A percentile compares a stretch with the other conserved stretches of the same genome.
Evolutionary conservation across 352 stramenopile species (phyloP).

Genomic region (Phytophthora gonapodyides): DNA sequence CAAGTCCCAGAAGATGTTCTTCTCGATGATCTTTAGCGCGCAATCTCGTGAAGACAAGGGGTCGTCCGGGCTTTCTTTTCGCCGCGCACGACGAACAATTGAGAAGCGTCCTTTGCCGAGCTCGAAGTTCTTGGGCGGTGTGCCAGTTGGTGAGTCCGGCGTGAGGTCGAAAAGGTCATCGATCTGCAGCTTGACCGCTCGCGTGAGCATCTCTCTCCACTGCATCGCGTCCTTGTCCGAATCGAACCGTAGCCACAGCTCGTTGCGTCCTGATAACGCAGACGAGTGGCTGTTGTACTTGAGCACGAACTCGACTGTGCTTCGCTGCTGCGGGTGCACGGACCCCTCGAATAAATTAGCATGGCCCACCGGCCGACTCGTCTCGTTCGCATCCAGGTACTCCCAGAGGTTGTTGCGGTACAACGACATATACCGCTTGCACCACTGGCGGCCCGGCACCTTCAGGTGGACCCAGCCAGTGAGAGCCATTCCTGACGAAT

Average conservation of each 20-base stretch:
- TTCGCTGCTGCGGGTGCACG: slow-evolving; percentile 57
- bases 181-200: slow-evolving; percentile 50
- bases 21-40: slow-evolving; percentile 94
- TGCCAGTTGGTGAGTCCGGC: slow-evolving; percentile 49
- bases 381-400: slow-evolving; percentile 67
- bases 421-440: slow-evolving; percentile 67
- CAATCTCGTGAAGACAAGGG: slow-evolving; percentile 50
- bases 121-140: slow-evolving; percentile 55
- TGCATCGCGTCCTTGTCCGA: slow-evolving; percentile 41
- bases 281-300: slow-evolving; percentile 64
- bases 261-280: slow-evolving; percentile 47
- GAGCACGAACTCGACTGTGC: slow-evolving; percentile 54
- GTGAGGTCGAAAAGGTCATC: slow-evolving; percentile 74
- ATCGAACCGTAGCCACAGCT: slow-evolving; percentile 72
- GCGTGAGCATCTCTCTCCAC: slow-evolving; percentile 48
- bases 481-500: slow-evolving; percentile 30
- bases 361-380: slow-evolving; percentile 68
- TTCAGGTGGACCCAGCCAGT: slow-evolving; percentile 68
- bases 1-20: slow-evolving; percentile 89
- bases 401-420: slow-evolving; percentile 81
- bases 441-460: slow-evolving; percentile 65
- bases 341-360: slow-evolving; percentile 77
- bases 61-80: slow-evolving; percentile 33
- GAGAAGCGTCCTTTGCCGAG: slow-evolving; percentile 85
- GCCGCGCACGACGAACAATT: slow-evolving; percentile 60